Base-by-base conservation (phyloP, 345 rosid genomes). In the Noccaea caerulescens region DNA sequence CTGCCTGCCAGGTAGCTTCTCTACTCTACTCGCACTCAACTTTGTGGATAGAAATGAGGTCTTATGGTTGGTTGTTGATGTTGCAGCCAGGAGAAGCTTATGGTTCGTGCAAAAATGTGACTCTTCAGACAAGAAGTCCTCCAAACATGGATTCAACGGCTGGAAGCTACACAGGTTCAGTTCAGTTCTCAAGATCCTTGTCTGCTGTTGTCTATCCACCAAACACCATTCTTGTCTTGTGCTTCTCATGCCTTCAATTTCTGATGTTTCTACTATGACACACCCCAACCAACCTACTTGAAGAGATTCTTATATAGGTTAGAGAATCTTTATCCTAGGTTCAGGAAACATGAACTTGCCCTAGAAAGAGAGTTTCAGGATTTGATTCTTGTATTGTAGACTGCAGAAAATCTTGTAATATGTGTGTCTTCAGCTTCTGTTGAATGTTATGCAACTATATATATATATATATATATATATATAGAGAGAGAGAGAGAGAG, bases 101-200 rank as follows among this genome's bases (percentile, higher is more conserved):
- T 82, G 96, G 97, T 61, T 80, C 97, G 18, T 94, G 96, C 92
- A 89, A 87, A 75, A 89, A 86, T 52, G 52, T 89, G 65, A 47
- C 85, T 33, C 58, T 69, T 2, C 96, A 92, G 9, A 56, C 80
- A 18, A 65, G 80, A 74, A 64, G 4, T 27, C 30, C 79, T 80
- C 92, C 95, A 18, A 51, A 61, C 73, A 75, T 75, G 73, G 79
- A 61, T 27, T 68, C 76, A 53, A 77, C 90, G 7, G 51, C 62
- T 58, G 72, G 72, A 44, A 65, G 87, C 81, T 89, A 89, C 80
- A 78, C 93, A 27, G 99, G 99, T 80, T 88, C 89, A 12, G 89
- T 94, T 74, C 95, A 94, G 78, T 85, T 94, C 76, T 49, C 93
- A 13, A 84, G 57, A 70, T 85, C 96, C 36, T 78, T 85, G 63